Evolutionary conservation across 768 basidiomycete genomes (phyloP), one percentile per base, ranked within the genome.

Genomic region (Pulveroboletus frians): DNA sequence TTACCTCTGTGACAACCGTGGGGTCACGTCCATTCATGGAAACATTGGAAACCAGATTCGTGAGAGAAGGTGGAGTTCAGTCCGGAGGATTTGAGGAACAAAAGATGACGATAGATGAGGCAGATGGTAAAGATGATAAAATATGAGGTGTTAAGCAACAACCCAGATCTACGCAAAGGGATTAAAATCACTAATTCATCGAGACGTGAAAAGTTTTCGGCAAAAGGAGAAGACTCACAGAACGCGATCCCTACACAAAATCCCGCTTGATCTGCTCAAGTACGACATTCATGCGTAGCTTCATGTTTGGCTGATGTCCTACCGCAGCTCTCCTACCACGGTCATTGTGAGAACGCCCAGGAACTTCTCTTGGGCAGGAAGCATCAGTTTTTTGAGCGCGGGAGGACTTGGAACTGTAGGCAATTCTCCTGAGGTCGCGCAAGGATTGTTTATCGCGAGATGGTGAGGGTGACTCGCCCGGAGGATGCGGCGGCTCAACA

Each of bases 201-300:
- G 27, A 47, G 14, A 34, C 17, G n/a, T 29, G 2, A 35, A 31
- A 38, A 11, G 15, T 17, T 23, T 38, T 14, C 17, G 42, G 26
- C 3, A 9, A 9, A 39, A 36, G 20, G 9, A 49, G 39, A 36
- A 26, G 26, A 48, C 59, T 10, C 23, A 49, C 51, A n/a, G 17
- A 20, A 46, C 20, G 27, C 10, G 32, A 47, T 49, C 30, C 39
- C 65, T 64, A 81, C 46, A 69, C 61, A 34, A 69, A 64, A 58
- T 84, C 77, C 41, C 76, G 78, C 65, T 88, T 86, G 56, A 95
- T 92, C 69, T 85, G 84, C 65, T 91, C 88, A 50, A 95, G 76
- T 76, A 95, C 76, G 26, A 79, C 83, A 53, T 82, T 80, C 90
- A 95, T 94, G 43, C 91, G 83, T 42, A 87, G 68, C 60, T 85